phyloP scores from a whole-genome alignment of 1,139 yeast species.

The Debaryomyces sp. region DNA sequence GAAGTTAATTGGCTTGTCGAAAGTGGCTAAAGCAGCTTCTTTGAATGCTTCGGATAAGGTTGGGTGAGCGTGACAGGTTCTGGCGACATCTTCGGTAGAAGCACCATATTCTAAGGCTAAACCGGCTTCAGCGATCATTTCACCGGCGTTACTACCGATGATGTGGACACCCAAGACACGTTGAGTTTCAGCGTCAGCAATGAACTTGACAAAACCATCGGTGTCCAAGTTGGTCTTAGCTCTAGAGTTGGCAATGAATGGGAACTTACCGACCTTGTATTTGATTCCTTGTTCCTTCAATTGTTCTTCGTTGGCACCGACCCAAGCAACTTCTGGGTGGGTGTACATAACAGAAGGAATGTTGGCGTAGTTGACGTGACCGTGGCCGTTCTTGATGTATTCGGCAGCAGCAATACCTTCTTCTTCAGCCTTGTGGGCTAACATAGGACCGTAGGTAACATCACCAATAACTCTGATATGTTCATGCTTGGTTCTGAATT shows the following conservation, averaged over 20 bases:
- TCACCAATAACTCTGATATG: constrained; percentile 98
- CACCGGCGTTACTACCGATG: constrained; percentile 98
- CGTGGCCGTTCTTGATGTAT: constrained; percentile 89
- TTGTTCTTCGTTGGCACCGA: constrained; percentile 95
- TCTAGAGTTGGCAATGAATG: constrained; percentile 98
- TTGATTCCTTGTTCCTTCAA: constrained; percentile 90
- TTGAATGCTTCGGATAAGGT: constrained; percentile 97
- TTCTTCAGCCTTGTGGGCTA: constrained; percentile 99
- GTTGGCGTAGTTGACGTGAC: constrained; percentile 97
- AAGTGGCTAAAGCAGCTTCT: constrained; percentile 96
- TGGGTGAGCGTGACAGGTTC: constrained; percentile 99
- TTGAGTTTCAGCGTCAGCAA: constrained; percentile 97
- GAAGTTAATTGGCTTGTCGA: constrained; percentile 85
- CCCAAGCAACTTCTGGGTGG: constrained; percentile 99
- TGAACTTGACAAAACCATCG: constrained; percentile 94
- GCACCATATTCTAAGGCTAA: constrained; percentile 99
- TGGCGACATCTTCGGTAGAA: constrained; percentile 94
- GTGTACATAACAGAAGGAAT: constrained; percentile 99
- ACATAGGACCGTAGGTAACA: constrained; percentile 97
- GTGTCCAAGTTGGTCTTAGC: constrained; percentile 98
- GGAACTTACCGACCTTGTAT: constrained; percentile 96
- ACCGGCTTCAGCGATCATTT: constrained; percentile 99
- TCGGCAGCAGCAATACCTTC: constrained; percentile 99
- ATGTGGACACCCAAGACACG: constrained; percentile 96
- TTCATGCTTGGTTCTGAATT: constrained; percentile 87